Conservation (phyloP, 148 eudicot species). For the Cornus suecica region DNA sequence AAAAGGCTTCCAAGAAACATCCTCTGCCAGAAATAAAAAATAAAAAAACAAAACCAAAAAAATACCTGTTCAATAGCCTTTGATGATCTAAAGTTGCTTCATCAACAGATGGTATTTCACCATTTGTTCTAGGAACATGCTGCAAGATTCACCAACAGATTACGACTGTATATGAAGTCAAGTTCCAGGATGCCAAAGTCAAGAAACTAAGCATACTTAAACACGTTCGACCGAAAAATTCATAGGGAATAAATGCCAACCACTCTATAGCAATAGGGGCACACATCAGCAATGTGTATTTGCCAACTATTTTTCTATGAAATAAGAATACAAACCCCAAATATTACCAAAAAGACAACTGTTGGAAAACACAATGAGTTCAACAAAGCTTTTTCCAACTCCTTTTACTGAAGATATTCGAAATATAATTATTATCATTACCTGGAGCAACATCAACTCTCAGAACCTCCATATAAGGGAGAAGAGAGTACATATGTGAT, state of each 20-base stretch:
- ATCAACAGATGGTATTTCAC: slow-evolving; percentile 63
- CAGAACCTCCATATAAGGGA: not conserved
- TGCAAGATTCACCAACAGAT: slow-evolving; percentile 21
- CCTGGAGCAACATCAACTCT: not conserved
- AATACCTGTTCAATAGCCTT: slow-evolving; percentile 61
- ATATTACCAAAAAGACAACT: not conserved
- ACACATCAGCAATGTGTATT: not conserved
- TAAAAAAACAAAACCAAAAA: too few relatives aligned
- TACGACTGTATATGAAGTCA: not conserved
- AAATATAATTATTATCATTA: not conserved
- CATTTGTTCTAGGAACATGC: slow-evolving; percentile 67
- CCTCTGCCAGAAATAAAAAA: not conserved
- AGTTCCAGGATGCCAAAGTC: not conserved
- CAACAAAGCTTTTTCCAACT: too few relatives aligned
- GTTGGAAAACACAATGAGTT: too few relatives aligned
- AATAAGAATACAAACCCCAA: not conserved
- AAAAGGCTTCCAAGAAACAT: not conserved
- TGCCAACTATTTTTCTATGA: not conserved
- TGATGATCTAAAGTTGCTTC: slow-evolving; percentile 73
- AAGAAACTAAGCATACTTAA: not conserved
- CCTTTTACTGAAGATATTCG: too few relatives aligned
- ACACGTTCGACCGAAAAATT: not conserved
- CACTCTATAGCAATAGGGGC: not conserved
- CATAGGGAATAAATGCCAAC: not conserved
- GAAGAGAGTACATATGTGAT: not conserved